Percentiles rank a stretch among this genome's conserved stretches.
Conservation (phyloP, 192 early-diverging fungal genomes). For the Linnemannia zychae region DNA sequence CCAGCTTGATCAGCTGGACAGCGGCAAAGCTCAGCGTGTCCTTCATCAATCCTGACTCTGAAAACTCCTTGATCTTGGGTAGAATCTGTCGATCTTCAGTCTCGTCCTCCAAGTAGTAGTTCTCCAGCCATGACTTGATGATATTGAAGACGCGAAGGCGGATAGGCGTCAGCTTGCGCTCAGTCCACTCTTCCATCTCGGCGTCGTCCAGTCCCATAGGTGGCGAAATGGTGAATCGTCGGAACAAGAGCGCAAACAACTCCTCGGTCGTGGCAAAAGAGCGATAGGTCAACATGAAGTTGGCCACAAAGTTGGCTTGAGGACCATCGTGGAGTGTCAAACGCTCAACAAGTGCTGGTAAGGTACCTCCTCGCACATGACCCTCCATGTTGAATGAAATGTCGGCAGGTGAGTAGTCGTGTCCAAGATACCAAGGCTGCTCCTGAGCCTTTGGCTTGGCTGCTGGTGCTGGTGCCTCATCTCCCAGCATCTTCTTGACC, state of each 20-base stretch:
- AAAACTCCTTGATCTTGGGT: conserved; percentile 79
- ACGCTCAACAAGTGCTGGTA: conserved; percentile 87
- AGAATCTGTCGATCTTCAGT: conserved; percentile 78
- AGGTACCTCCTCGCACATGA: conserved; percentile 91
- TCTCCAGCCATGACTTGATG: conserved; percentile 97
- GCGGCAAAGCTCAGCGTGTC: conserved; percentile 78
- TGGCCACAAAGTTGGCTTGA: conserved; percentile 86
- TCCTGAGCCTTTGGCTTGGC: conserved; percentile 40
- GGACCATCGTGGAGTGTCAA: conserved; percentile 90
- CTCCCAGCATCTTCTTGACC: conserved; percentile 72
- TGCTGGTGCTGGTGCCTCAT: conserved; percentile 57
- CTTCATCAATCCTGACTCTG: conserved; percentile 76
- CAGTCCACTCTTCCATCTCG: conserved; percentile 85
- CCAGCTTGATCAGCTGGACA: conserved; percentile 79
- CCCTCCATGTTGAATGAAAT: conserved; percentile 90
- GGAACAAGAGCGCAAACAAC: conserved; percentile 80
- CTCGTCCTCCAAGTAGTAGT: conserved; percentile 85
- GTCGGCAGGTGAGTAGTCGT: conserved; percentile 81
- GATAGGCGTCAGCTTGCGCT: conserved; percentile 89
- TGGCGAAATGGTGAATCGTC: conserved; percentile 83
- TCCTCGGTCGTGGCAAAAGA: conserved; percentile 88
- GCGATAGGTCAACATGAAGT: conserved; percentile 95
- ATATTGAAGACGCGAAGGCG: conserved; percentile 96
- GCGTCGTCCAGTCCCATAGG: conserved; percentile 71
- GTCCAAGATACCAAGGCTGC: conserved; percentile 84